Evolutionary conservation across 1,139 yeast species (phyloP).

Genomic region (Candida buenavistaensis): DNA sequence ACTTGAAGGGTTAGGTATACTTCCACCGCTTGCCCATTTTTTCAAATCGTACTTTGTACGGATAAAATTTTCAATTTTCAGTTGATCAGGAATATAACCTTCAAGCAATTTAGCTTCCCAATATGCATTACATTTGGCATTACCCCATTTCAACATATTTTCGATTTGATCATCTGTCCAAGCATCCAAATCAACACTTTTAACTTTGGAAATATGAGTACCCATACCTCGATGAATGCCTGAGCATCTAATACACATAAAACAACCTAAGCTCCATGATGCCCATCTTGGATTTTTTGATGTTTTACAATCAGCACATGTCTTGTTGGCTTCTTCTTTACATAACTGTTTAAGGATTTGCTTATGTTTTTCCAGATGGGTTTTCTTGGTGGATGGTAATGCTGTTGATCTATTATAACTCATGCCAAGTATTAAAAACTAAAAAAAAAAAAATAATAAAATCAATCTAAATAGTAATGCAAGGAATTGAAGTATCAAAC

Average conservation of each 20-base stretch:
- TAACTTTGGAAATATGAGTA: slow-evolving; percentile 84
- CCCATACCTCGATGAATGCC: slow-evolving; percentile 97
- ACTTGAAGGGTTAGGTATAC: slow-evolving; percentile 60
- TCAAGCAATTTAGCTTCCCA: slow-evolving; percentile 85
- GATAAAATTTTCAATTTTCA: slow-evolving; percentile 85
- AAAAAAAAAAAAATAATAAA: too few species aligned
- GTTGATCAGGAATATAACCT: slow-evolving; percentile 75
- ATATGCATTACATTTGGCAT: slow-evolving; percentile 66
- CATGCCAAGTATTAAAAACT: too few species aligned
- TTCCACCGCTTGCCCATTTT: slow-evolving; percentile 67
- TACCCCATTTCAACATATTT: slow-evolving; percentile 86
- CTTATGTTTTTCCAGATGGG: slow-evolving; percentile 56
- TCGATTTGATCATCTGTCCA: slow-evolving; percentile 95
- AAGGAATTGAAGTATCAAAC: too few species aligned
- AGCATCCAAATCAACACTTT: slow-evolving; percentile 90
- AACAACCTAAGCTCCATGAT: slow-evolving; percentile 91
- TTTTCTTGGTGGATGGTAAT: slow-evolving; percentile 44
- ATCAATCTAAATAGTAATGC: background rate
- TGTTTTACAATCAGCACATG: slow-evolving; percentile 90
- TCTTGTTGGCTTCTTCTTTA: slow-evolving; percentile 71
- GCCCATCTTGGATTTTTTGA: slow-evolving; percentile 97
- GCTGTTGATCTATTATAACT: slow-evolving; percentile 18
- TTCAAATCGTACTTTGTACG: slow-evolving; percentile 87
- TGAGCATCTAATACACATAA: slow-evolving; percentile 87
- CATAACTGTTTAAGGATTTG: slow-evolving; percentile 72